phyloP scores from a whole-genome alignment of 2,329 filamentous ascomycete genomes.

The Verticillium tricorpus region DNA sequence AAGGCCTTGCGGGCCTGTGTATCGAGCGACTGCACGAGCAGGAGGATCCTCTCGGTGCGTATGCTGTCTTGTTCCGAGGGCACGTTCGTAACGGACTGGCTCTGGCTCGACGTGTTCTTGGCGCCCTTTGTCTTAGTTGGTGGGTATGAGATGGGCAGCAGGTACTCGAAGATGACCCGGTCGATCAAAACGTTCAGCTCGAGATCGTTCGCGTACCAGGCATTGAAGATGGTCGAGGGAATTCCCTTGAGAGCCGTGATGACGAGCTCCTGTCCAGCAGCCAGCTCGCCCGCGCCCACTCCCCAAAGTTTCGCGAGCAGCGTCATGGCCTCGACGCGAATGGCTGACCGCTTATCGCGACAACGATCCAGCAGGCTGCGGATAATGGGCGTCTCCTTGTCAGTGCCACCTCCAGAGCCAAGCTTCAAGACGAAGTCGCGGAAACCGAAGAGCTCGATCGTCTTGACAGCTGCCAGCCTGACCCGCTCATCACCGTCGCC shows the following conservation, averaged over 20 bases:
- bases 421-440: slow-evolving; percentile 78
- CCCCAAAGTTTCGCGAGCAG: slow-evolving; percentile 86
- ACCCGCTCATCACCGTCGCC: slow-evolving; percentile 89
- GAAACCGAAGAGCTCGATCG: slow-evolving; percentile 76
- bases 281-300: slow-evolving; percentile 84
- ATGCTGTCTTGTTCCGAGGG: slow-evolving; percentile 67
- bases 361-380: slow-evolving; percentile 80
- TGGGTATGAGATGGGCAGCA: slow-evolving; percentile 88
- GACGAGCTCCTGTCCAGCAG: slow-evolving; percentile 74
- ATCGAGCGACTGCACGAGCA: slow-evolving; percentile 76
- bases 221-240: slow-evolving; percentile 79
- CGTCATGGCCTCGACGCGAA: slow-evolving; percentile 83
- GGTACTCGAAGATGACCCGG: slow-evolving; percentile 76
- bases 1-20: slow-evolving; percentile 78
- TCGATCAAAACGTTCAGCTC: slow-evolving; percentile 84
- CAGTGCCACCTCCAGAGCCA: slow-evolving; percentile 69
- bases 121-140: slow-evolving; percentile 54
- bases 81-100: slow-evolving; percentile 40
- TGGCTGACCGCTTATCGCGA: slow-evolving; percentile 75
- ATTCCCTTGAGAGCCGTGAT: slow-evolving; percentile 72
- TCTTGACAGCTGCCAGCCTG: slow-evolving; percentile 80
- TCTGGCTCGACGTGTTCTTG: slow-evolving; percentile 47
- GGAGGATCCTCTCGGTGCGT: slow-evolving; percentile 76
- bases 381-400: slow-evolving; percentile 72
- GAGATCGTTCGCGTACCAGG: slow-evolving; percentile 82